Percentiles rank a stretch among this genome's conserved stretches.
Conservation (phyloP, 257 asterid species). For the Mentha longifolia region DNA sequence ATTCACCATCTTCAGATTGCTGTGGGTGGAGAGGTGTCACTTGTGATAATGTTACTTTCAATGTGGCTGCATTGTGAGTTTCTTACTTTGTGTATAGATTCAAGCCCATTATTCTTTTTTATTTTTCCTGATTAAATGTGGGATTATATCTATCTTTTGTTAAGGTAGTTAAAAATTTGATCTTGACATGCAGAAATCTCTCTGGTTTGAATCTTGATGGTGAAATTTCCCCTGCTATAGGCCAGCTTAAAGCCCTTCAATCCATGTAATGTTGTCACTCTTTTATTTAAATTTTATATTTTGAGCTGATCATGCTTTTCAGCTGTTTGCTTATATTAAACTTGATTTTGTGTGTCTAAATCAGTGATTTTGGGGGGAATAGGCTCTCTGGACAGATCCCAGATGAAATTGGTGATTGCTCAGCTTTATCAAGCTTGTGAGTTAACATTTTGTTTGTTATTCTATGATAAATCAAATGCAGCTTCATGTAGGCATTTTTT, state of each 20-base stretch:
- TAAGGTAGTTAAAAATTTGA: background rate
- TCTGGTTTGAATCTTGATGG: constrained; percentile 87
- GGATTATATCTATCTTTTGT: background rate
- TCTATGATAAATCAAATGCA: background rate
- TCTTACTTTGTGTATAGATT: background rate
- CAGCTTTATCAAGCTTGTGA: constrained; percentile 65
- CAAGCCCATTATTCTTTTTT: background rate
- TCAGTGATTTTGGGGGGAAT: constrained; percentile 71
- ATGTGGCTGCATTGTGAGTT: constrained; percentile 78
- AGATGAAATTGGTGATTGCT: constrained; percentile 92
- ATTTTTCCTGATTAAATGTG: background rate
- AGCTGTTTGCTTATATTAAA: background rate
- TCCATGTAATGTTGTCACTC: constrained; percentile 50
- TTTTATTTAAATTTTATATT: background rate
- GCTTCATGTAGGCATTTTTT: too few relatives aligned
- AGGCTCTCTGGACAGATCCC: constrained; percentile 86
- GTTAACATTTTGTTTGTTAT: background rate
- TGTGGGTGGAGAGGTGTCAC: constrained; percentile 89
- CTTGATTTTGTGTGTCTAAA: constrained; percentile 13
- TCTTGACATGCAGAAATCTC: constrained; percentile 61
- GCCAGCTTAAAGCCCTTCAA: constrained; percentile 69
- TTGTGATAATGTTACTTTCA: constrained; percentile 89
- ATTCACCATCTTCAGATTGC: constrained; percentile 77
- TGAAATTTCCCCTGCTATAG: constrained; percentile 87
- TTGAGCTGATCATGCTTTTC: background rate